A percentile compares a stretch with the other conserved stretches of the same genome.
Conservation (phyloP, 345 rosid species). For the Gynandropsis gynandra region DNA sequence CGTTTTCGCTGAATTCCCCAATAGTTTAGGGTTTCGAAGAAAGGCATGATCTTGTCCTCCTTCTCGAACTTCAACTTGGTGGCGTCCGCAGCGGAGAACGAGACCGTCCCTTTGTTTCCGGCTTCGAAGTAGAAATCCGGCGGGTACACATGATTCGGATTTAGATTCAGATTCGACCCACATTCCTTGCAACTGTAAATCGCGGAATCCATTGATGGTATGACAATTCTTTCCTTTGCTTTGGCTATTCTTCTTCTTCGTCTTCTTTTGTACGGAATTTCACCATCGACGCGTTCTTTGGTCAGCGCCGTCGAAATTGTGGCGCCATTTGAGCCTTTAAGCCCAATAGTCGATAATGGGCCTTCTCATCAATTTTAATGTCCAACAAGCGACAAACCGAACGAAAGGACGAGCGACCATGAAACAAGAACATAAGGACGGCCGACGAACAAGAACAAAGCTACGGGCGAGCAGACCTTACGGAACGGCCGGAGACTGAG, state of each 20-base stretch:
- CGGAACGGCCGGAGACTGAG: no score
- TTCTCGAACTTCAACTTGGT: conserved; percentile 61
- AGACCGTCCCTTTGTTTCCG: conserved; percentile 73
- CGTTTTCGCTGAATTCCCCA: conserved; percentile 83
- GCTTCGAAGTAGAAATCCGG: conserved; percentile 84
- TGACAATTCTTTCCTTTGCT: not conserved
- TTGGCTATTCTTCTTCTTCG: not conserved
- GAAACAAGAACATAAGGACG: no score
- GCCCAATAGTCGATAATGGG: no score
- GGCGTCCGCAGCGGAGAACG: conserved; percentile 64
- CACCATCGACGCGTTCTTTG: conserved; percentile 21
- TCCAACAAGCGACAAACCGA: no score
- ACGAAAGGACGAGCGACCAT: no score
- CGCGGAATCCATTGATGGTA: conserved; percentile 37
- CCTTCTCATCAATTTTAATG: no score
- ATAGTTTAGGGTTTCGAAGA: conserved; percentile 75
- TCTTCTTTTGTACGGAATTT: conserved; percentile 16
- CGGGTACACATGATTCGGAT: conserved; percentile 49
- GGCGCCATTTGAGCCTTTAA: no score
- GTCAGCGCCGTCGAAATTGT: conserved; percentile 24
- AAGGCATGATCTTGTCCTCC: conserved; percentile 77
- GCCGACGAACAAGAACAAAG: no score
- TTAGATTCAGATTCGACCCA: conserved; percentile 59
- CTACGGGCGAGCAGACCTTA: no score
- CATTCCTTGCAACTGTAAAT: conserved; percentile 70